Evolutionary conservation across 2,329 filamentous ascomycete species (phyloP).

Genomic region (Myriangium duriaei): DNA sequence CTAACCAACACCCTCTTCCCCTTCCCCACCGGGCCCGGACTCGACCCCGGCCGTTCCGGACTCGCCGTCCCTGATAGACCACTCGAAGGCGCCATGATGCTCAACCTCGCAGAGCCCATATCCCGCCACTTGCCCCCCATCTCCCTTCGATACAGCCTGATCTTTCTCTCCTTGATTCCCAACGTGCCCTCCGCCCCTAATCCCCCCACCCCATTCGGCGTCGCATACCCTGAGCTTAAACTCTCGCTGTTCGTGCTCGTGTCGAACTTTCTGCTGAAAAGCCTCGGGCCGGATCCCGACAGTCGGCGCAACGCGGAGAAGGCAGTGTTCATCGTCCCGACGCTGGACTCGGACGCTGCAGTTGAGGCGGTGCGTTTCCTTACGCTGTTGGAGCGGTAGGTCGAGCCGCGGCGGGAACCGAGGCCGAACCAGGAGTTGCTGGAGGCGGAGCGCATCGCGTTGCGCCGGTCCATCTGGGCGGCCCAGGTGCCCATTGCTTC

Average conservation of each 20-base stretch:
- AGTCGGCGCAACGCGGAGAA: constrained; percentile 68
- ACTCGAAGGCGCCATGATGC: constrained; percentile 56
- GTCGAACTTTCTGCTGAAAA: constrained; percentile 49
- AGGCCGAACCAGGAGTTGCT: constrained; percentile 40
- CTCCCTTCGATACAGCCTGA: constrained; percentile 73
- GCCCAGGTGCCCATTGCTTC: constrained; percentile 34
- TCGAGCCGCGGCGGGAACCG: constrained; percentile 41
- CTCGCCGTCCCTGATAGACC: constrained; percentile 7
- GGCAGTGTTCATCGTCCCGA: constrained; percentile 63
- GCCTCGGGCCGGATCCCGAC: constrained; percentile 50
- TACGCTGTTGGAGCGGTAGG: constrained; percentile 41
- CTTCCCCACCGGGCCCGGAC: constrained; percentile 8
- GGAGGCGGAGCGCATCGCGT: constrained; percentile 30
- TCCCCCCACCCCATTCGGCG: constrained; percentile 11
- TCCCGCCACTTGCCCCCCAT: constrained; percentile 75
- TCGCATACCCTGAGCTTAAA: constrained; percentile 34
- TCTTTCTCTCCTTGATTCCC: constrained; percentile 68
- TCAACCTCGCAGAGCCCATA: constrained; percentile 70
- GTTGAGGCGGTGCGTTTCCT: constrained; percentile 41
- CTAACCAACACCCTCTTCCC: constrained; percentile 79
- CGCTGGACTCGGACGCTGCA: constrained; percentile 61
- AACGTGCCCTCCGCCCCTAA: constrained; percentile 20
- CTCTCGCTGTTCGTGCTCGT: constrained; percentile 51
- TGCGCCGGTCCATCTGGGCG: constrained; percentile 40
- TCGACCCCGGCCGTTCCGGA: constrained; percentile 18